Evolutionary conservation across 768 basidiomycete genomes (phyloP), one percentile per base, ranked within the genome.

Genomic region (Stropharia rugosoannulata): DNA sequence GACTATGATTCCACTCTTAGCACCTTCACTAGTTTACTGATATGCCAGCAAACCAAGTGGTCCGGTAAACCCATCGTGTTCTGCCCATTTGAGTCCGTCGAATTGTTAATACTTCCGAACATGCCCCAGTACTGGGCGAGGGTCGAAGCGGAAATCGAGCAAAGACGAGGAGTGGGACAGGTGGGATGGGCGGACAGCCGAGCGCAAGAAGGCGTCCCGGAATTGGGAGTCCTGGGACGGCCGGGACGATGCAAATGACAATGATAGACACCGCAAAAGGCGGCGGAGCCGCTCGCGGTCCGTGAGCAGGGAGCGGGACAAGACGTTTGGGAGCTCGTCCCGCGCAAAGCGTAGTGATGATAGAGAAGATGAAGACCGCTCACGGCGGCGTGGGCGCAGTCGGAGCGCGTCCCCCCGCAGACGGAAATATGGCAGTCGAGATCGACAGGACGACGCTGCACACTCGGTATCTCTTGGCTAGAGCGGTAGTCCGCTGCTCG

Each of bases 161-260:
- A 59, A 84, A 4, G 66, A 67, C n/a, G 70, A 70, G 9, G 76
- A 75, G 22, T 82, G 79, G 78, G 83, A 84, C 54, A 71, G 78
- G 42, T 81, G 80, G 80, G 70, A 82, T 65, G 73, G 82, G n/a
- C 62, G 83, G 66, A 77, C 73, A 0, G 77, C 68, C 7, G 76
- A 79, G 46, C 70, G 80, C 48, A 80, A 76, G 64, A 74, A 75
- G 56, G 77, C 77, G 50, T 64, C 59, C 13, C 64, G 79, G 58
- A 74, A 79, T 50, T 79, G 82, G 79, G 83, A 82, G 60, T 75
- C 71, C 25, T 75, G 76, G 74, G 77, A 75, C 53, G 77, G 74
- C 15, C 69, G 70, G n/a, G 71, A 72, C 2, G 68, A 67, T 1
- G 76, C 77, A 16, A 74, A 73, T 70, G 62, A 73, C 27, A 65